Percentiles rank a stretch among this genome's conserved stretches.
Evolutionary conservation across 441 rosid genomes (phyloP).

Genomic region (Flueggea neowawraea): DNA sequence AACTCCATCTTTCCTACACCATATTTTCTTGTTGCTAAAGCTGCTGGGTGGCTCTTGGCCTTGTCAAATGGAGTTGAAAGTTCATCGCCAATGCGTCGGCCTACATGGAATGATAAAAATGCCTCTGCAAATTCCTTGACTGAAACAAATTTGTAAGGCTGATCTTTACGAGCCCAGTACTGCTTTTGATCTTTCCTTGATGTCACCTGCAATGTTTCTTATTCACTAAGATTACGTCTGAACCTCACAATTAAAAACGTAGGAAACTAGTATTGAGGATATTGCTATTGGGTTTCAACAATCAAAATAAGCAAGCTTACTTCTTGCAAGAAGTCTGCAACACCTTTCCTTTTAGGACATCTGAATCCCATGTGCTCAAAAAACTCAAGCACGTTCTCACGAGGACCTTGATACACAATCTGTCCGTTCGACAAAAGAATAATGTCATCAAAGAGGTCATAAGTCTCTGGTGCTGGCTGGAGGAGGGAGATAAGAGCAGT

Average conservation of each 20-base stretch:
- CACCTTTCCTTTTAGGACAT: conserved; percentile 83
- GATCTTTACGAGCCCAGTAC: conserved; percentile 59
- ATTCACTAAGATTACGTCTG: not conserved
- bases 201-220: conserved; percentile 61
- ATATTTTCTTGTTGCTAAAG: conserved; percentile 53
- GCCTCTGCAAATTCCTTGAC: conserved; percentile 69
- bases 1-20: conserved; percentile 63
- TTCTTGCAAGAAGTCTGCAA: conserved; percentile 88
- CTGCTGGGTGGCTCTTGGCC: conserved; percentile 74
- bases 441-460: conserved; percentile 75
- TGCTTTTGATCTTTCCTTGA: conserved; percentile 90
- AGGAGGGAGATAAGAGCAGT: conserved; percentile 85
- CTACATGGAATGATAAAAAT: conserved; percentile 70
- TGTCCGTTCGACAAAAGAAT: conserved; percentile 71
- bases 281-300: too few species aligned
- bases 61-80: conserved; percentile 61
- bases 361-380: conserved; percentile 72
- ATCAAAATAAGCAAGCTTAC: conserved; percentile 23
- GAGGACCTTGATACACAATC: conserved; percentile 69
- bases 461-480: conserved; percentile 96
- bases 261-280: not conserved
- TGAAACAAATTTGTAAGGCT: conserved; percentile 60
- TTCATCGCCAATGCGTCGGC: conserved; percentile 45
- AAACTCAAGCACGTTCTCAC: conserved; percentile 60
- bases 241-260: not conserved